Evolutionary conservation across 495 filamentous ascomycete species (phyloP).

Genomic region (Penicillium cosmopolitanum): DNA sequence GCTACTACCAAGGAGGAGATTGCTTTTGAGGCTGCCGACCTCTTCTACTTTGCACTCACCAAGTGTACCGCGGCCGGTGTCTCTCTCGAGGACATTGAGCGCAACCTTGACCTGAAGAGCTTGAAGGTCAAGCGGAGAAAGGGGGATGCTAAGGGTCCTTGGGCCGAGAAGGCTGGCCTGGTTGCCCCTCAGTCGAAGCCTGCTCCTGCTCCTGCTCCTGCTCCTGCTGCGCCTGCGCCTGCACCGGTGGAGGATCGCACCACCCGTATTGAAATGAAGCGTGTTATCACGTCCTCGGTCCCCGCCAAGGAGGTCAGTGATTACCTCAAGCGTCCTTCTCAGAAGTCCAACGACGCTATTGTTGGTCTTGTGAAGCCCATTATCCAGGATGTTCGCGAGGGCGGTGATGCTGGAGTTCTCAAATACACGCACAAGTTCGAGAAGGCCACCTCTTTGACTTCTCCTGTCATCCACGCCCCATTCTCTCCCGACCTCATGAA

Average conservation of each 20-base stretch:
- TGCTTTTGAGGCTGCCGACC: conserved; percentile 90
- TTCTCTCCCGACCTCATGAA: conserved; percentile 86
- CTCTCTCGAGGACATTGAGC: conserved; percentile 82
- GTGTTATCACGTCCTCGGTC: conserved; percentile 67
- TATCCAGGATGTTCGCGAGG: conserved; percentile 76
- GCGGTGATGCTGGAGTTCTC: conserved; percentile 85
- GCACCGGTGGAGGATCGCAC: conserved; percentile 43
- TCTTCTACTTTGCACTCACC: conserved; percentile 93
- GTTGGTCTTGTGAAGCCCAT: conserved; percentile 90
- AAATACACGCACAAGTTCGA: conserved; percentile 97
- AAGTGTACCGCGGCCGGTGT: conserved; percentile 85
- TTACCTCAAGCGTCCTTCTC: conserved; percentile 83
- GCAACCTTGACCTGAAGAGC: conserved; percentile 90
- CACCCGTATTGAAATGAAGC: conserved; percentile 79
- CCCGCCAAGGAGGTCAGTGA: conserved; percentile 63
- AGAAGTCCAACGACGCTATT: conserved; percentile 87
- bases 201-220: conserved; percentile 47
- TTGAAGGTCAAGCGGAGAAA: conserved; percentile 88
- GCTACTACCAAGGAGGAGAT: conserved; percentile 81
- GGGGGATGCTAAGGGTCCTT: conserved; percentile 90
- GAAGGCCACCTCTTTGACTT: conserved; percentile 85
- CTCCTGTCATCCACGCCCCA: conserved; percentile 84
- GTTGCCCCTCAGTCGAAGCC: conserved; percentile 37
- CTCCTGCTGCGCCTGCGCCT: conserved; percentile 46
- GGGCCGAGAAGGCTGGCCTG: conserved; percentile 81